Percentiles rank a stretch among this genome's conserved stretches.
Conservation (phyloP, 2,329 filamentous ascomycete species). For the Penicillium sp. region DNA sequence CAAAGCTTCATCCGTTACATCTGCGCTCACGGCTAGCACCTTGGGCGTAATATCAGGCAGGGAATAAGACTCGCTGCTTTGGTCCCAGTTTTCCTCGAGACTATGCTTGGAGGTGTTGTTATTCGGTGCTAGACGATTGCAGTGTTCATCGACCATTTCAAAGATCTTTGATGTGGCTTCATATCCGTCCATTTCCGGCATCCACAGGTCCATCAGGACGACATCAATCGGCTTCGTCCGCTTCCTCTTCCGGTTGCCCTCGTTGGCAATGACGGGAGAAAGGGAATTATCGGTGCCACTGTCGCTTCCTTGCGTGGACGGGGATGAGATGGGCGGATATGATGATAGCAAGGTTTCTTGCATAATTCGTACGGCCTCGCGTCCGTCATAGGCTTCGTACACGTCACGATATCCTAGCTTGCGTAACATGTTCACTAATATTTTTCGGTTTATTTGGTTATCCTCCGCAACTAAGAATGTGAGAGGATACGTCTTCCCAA, state of each 20-base stretch:
- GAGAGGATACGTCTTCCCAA: slow-evolving; percentile 59
- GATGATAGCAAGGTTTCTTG: slow-evolving; percentile 38
- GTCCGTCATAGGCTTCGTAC: slow-evolving; percentile 63
- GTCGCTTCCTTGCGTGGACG: slow-evolving; percentile 17
- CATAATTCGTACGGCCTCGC: slow-evolving; percentile 63
- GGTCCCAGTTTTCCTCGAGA: slow-evolving; percentile 6
- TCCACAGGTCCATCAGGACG: slow-evolving; percentile 72
- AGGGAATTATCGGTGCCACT: slow-evolving; percentile 16
- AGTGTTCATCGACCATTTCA: slow-evolving; percentile 44
- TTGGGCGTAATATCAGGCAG: slow-evolving; percentile 41
- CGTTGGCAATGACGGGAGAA: slow-evolving; percentile 18
- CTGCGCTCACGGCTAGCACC: slow-evolving; percentile 62
- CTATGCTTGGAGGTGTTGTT: slow-evolving; percentile 10
- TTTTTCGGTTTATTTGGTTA: slow-evolving; percentile 66
- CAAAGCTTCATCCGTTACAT: slow-evolving; percentile 62
- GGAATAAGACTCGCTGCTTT: slow-evolving; percentile 11
- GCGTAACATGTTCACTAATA: slow-evolving; percentile 62
- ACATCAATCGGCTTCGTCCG: slow-evolving; percentile 52
- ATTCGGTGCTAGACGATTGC: slow-evolving; percentile 20
- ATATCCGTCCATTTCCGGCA: slow-evolving; percentile 70
- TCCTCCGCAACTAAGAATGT: slow-evolving; percentile 69
- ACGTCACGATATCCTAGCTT: slow-evolving; percentile 64
- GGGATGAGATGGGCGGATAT: slow-evolving; percentile 15
- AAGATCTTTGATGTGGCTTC: slow-evolving; percentile 63
- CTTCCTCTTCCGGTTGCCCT: slow-evolving; percentile 22